A percentile compares a stretch with the other conserved stretches of the same genome.
Conservation (phyloP, 2,329 filamentous ascomycete genomes). For the Metarhizium robertsii region DNA sequence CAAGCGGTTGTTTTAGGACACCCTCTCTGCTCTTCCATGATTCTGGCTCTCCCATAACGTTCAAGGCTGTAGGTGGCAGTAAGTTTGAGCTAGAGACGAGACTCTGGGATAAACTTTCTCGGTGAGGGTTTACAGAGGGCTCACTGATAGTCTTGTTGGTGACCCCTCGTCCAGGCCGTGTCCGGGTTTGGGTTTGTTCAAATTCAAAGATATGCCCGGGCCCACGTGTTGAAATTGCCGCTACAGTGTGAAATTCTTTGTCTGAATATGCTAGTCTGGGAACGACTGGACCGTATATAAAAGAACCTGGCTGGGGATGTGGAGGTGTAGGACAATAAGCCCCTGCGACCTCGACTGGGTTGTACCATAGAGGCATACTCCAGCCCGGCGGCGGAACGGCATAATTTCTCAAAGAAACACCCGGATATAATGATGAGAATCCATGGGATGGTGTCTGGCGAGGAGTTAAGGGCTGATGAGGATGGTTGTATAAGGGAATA, state of each 20-base stretch:
- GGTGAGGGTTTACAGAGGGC: not conserved
- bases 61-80: not conserved
- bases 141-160: not conserved
- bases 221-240: not conserved
- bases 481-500: not conserved
- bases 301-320: not conserved
- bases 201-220: not conserved
- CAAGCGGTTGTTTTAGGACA: not conserved
- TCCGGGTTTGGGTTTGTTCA: not conserved
- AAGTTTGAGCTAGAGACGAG: not conserved
- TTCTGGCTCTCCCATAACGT: not conserved
- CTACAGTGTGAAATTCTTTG: not conserved
- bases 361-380: constrained; percentile 5
- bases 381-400: constrained; percentile 1
- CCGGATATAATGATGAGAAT: not conserved
- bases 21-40: not conserved
- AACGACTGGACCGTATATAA: not conserved
- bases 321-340: constrained; percentile 4
- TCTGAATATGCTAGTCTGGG: not conserved
- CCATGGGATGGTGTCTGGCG: not conserved
- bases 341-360: constrained; percentile 2
- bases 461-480: not conserved
- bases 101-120: not conserved
- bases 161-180: not conserved
- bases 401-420: not conserved